phyloP scores from a whole-genome alignment of 2,329 filamentous ascomycete genomes.

The Phyllosticta citrichinensis region DNA sequence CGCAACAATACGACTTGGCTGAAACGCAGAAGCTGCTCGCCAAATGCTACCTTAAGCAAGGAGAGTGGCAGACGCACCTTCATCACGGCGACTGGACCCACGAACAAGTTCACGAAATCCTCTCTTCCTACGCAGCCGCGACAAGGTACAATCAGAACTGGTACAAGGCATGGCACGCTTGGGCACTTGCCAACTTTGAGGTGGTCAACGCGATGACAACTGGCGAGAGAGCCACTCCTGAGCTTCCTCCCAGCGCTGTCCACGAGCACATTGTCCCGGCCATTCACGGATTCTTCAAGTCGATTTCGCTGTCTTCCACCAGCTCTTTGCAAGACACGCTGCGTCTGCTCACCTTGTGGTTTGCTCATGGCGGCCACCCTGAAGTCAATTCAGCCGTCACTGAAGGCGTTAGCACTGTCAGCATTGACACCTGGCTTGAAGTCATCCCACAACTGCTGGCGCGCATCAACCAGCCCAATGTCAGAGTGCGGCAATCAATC shows the following conservation, averaged over 20 bases:
- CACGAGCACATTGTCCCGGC: constrained; percentile 88
- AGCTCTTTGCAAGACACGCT: constrained; percentile 95
- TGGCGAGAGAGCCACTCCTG: constrained; percentile 48
- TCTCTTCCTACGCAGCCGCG: constrained; percentile 82
- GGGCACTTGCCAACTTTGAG: constrained; percentile 97
- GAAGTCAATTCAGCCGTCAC: constrained; percentile 85
- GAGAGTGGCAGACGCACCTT: constrained; percentile 85
- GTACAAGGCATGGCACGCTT: constrained; percentile 99
- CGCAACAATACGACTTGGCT: constrained; percentile 30
- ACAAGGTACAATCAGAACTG: constrained; percentile 90
- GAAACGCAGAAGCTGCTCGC: constrained; percentile 65
- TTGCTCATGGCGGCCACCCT: constrained; percentile 76
- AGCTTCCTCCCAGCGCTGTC: constrained; percentile 57
- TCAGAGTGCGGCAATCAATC: constrained; percentile 76
- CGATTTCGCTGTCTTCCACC: constrained; percentile 80
- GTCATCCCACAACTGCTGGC: constrained; percentile 97
- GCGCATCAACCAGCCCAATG: constrained; percentile 91
- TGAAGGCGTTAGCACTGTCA: constrained; percentile 84
- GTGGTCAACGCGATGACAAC: constrained; percentile 77
- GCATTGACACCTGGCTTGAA: constrained; percentile 96
- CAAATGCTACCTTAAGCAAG: constrained; percentile 91
- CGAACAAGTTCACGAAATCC: constrained; percentile 75
- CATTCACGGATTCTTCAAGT: constrained; percentile 93
- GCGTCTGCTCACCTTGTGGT: constrained; percentile 88
- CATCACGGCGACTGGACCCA: constrained; percentile 85